Percentiles rank a stretch among this genome's conserved stretches.
Conservation (phyloP, 2,329 filamentous ascomycete species). For the Microthyrium microscopicum region DNA sequence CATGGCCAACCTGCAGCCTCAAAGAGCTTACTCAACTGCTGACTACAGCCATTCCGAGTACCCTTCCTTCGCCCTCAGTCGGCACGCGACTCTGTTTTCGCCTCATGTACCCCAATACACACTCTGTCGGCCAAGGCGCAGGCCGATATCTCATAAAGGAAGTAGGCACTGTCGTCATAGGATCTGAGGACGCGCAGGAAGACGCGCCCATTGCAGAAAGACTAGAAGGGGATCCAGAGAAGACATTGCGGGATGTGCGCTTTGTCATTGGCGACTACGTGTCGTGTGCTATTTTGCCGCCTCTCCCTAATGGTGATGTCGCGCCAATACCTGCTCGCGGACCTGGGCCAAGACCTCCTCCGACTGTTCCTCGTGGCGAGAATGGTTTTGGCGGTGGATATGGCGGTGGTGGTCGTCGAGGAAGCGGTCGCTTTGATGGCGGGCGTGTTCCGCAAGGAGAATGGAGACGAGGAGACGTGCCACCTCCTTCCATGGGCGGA, state of each 20-base stretch:
- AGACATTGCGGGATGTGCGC: conserved; percentile 57
- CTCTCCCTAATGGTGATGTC: conserved; percentile 56
- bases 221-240: conserved; percentile 27
- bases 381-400: conserved; percentile 14
- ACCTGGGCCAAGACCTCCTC: conserved; percentile 12
- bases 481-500: conserved; percentile 1
- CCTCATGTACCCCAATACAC: conserved; percentile 66
- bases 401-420: conserved; percentile 12
- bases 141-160: conserved; percentile 59
- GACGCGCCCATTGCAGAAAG: conserved; percentile 17
- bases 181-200: conserved; percentile 38
- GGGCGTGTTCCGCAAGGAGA: conserved; percentile 18
- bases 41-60: conserved; percentile 44
- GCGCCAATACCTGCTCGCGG: conserved; percentile 34
- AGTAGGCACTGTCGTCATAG: conserved; percentile 66
- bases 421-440: conserved; percentile 13
- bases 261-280: conserved; percentile 87
- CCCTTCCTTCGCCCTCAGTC: conserved; percentile 57
- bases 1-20: conserved; percentile 68
- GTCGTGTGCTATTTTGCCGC: conserved; percentile 64
- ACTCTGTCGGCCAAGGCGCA: conserved; percentile 24
- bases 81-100: conserved; percentile 81
- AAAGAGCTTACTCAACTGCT: conserved; percentile 67
- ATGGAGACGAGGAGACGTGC: conserved; percentile 21
- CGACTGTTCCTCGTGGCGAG: conserved; percentile 19